Base-by-base conservation (phyloP, 139 green algal genomes). In the Raphidocelis subcapitata region DNA sequence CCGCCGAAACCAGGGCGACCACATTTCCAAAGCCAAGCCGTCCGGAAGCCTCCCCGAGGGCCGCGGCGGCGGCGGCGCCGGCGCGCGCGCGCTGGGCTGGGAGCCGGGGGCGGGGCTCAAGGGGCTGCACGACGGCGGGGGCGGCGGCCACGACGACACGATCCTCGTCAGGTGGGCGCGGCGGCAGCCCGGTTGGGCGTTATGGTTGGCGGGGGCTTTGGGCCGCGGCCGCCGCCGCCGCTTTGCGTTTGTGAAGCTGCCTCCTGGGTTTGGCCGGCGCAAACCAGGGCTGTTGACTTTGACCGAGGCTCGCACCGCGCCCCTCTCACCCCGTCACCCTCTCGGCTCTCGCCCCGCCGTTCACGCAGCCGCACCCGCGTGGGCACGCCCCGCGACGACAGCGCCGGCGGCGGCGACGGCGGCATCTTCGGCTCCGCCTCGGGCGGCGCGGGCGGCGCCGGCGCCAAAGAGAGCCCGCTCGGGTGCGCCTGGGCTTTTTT, bases 1-100 rank as follows among this genome's bases (percentile, higher is more conserved):
- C n/a, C n/a, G n/a, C n/a, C n/a, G n/a, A n/a, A n/a, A 12, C 41
- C 41, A 49, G 41, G 8, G 8, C 41, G 41, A 49, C 41, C 41
- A 71, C 28, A 24, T 75, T 8, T 57, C 65, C 57, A 75, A 75
- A 35, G 57, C 62, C 47, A 77, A 72, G 61, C 64, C 71, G 29
- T 60, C 71, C 5, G 51, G 51, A 46, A 77, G 54, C 49, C 71
- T 71, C 21, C 47, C 41, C 16, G 62, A 55, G 59, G 36, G 33
- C 36, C 32, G 20, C 24, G 28, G 55, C 56, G 69, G 56, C 52
- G 54, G n/a, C 20, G 23, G 5, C 51, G 62, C 62, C 23, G 35
- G 20, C 23, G 26, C 65, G 20, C 2, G 24, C 63, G 29, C 63
- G 63, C 31, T 41, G 33, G 20, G 63, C 51, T 57, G 32, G 36